These are phyloP conservation scores for Phalaenopsis equestris DNA, from an alignment of 106 monocot species.

Conservation along the genomic window DNA sequence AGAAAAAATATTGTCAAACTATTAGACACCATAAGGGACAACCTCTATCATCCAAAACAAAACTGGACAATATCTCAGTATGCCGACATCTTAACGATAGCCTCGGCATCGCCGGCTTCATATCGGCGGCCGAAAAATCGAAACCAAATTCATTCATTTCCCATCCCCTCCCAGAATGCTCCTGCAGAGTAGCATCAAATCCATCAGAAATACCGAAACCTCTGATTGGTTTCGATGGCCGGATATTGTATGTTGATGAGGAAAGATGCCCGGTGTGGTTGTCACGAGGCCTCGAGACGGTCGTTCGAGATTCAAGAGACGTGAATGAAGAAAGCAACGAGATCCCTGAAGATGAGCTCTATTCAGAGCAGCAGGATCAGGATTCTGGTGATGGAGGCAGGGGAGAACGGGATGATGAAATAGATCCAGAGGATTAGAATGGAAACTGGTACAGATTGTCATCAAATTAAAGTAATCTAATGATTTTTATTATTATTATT, in stretches of 20 bases:
- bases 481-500: no score
- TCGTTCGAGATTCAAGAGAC: conserved; percentile 6
- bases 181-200: conserved; percentile 51
- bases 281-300: conserved; percentile 20
- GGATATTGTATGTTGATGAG: conserved; percentile 31
- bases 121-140: conserved; percentile 29
- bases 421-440: conserved; percentile 80
- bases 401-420: conserved; percentile 60
- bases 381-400: conserved; percentile 33
- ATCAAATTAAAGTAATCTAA: not conserved
- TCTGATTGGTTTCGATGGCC: conserved; percentile 19
- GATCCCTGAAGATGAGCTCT: conserved; percentile 41
- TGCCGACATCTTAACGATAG: conserved; percentile 63
- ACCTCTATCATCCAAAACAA: conserved; percentile 57
- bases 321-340: conserved; percentile 39
- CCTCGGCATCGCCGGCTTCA: conserved; percentile 51
- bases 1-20: conserved; percentile 51
- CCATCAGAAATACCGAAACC: conserved; percentile 1
- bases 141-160: conserved; percentile 64
- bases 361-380: conserved; percentile 19
- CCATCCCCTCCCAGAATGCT: conserved; percentile 84
- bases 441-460: not conserved
- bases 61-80: conserved; percentile 56
- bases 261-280: conserved; percentile 66
- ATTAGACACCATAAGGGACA: conserved; percentile 30